Base-by-base conservation (phyloP, 1,284 basidiomycete genomes). In the Microstroma glucosiphilum region DNA sequence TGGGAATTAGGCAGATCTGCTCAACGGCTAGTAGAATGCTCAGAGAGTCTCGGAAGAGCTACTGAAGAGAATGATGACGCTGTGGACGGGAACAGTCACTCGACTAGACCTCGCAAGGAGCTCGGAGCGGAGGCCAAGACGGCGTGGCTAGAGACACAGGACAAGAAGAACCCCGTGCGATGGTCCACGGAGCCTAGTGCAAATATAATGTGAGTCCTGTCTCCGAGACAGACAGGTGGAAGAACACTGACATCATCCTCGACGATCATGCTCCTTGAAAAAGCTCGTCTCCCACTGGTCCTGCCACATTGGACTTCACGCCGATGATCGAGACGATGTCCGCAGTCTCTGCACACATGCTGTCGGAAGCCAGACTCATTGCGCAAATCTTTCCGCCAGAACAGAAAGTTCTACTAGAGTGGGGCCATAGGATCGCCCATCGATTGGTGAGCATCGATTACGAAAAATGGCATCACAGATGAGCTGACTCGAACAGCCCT, bases 291-390 rank as follows among this genome's bases (percentile, higher is more conserved):
- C 30, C 26, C 25, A 54, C 37, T 66, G 58, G 0, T 21, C 26
- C 59, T 9, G 63, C 68, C 13, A 78, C 81, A 25, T 83, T 94
- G 41, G 86, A 90, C 73, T 96, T 98, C 73, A 88, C 88, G 21
- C 85, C 93, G 0, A 96, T 97, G 94, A 91, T 96, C 75, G 84
- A 82, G 15, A 96, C 93, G 80, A 92, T 97, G 82, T 81, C 82
- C 0, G 84, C 85, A 56, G 82, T 93, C 1, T 77, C 92, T 1
- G 80, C 81, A 3, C 83, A 17, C 6, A 83, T 97, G 12, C 77
- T 82, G 2, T 85, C 87, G 48, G 88, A 96, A 68, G 92, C 92
- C 0, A 82, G 86, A 3, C 83, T 88, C 26, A 90, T 92, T 1
- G 86, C 88, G 3, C 83, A 88, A 8, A 87, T 97, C 11, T 98